phyloP scores from a whole-genome alignment of 2,329 filamentous ascomycete genomes.

The Neoarthrinium moseri region DNA sequence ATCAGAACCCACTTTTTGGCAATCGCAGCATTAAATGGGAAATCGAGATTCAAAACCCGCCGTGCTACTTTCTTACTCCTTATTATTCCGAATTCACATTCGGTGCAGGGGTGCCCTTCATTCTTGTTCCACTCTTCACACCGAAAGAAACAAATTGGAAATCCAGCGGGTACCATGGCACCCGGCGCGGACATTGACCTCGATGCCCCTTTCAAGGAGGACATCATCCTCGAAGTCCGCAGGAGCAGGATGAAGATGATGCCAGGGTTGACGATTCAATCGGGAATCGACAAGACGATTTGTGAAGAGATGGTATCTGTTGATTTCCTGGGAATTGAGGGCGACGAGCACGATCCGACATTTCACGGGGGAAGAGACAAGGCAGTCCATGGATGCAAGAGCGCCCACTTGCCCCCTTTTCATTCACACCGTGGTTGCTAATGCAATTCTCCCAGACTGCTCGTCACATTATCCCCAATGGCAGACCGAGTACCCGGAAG shows the following conservation, averaged over 20 bases:
- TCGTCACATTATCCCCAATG: conserved; percentile 57
- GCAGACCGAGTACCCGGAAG: conserved; percentile 50
- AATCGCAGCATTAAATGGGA: too few relatives aligned
- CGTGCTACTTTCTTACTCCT: not conserved
- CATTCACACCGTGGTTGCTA: not conserved
- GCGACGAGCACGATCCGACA: conserved; percentile 60
- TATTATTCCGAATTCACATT: too few relatives aligned
- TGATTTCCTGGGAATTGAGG: conserved; percentile 48
- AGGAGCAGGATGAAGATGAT: conserved; percentile 56
- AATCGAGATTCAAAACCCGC: not conserved
- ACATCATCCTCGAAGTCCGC: conserved; percentile 55
- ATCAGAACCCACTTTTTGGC: not conserved
- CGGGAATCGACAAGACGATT: conserved; percentile 56
- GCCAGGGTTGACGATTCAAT: conserved; percentile 47
- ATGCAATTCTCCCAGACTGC: conserved; percentile 46
- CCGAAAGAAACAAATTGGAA: too few relatives aligned
- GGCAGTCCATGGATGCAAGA: conserved; percentile 53
- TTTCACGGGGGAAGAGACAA: conserved; percentile 65
- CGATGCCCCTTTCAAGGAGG: conserved; percentile 40
- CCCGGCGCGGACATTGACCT: conserved; percentile 33
- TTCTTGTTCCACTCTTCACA: too few relatives aligned
- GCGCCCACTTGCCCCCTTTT: not conserved
- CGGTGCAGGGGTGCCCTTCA: too few relatives aligned
- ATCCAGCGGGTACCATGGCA: too few relatives aligned
- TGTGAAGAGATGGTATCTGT: conserved; percentile 44